A percentile compares a stretch with the other conserved stretches of the same genome.
Conservation (phyloP, 1,139 yeast species). For the Diutina rugosa region DNA sequence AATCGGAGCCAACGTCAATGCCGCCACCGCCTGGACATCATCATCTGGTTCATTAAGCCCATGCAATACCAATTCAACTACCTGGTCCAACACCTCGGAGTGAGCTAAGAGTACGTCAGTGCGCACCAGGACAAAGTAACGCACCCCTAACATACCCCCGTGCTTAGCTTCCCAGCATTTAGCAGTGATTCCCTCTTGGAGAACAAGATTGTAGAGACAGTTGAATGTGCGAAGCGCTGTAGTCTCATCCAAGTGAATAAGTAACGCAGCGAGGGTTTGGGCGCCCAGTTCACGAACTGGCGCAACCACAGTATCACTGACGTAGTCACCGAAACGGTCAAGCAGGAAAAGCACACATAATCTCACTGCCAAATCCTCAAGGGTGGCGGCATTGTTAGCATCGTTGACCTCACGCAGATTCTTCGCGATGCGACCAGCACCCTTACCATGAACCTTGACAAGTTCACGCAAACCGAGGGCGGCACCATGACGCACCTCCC, state of each 20-base stretch:
- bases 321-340: conserved; percentile 95
- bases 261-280: conserved; percentile 81
- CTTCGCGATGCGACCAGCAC: conserved; percentile 75
- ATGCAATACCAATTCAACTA: conserved; percentile 75
- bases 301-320: conserved; percentile 94
- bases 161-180: conserved; percentile 92
- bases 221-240: conserved; percentile 48
- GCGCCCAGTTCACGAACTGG: conserved; percentile 97
- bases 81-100: conserved; percentile 51
- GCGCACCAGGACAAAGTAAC: conserved; percentile 86
- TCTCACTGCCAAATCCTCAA: conserved; percentile 84
- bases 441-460: conserved; percentile 69
- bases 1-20: conserved; percentile 84
- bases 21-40: conserved; percentile 96
- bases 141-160: conserved; percentile 91
- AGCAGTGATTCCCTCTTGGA: conserved; percentile 37
- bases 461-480: conserved; percentile 86
- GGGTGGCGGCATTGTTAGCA: conserved; percentile 47
- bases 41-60: conserved; percentile 81
- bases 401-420: conserved; percentile 51
- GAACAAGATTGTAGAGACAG: conserved; percentile 54
- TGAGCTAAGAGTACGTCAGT: conserved; percentile 57
- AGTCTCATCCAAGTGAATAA: conserved; percentile 51
- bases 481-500: conserved; percentile 97
- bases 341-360: conserved; percentile 78